Base-by-base conservation (phyloP, 1,139 yeast genomes). In the Debaryomyces subglobosus region DNA sequence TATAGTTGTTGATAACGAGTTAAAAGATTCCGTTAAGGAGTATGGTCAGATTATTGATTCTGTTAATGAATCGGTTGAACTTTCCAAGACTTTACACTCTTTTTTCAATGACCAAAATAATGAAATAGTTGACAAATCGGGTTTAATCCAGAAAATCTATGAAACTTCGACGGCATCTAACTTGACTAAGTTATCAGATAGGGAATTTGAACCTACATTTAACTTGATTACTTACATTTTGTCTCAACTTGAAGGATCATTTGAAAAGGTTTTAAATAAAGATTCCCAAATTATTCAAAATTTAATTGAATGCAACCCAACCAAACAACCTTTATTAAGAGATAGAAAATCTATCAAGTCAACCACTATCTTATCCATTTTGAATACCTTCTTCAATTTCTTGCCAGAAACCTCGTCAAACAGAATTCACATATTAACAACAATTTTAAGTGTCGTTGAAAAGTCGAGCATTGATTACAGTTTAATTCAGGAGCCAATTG, bases 281-380 rank as follows among this genome's bases (percentile, higher is more conserved):
- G 54, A 64, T 38, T 64, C 74, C 15, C 57, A 62, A 38, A 59
- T 77, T 49, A 57, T 72, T 43, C 55, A 63, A 39, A 64, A 63
- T 46, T 67, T 77, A 53, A 56, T 67, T 21, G 68, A 64, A 46
- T 58, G 68, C 41, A 70, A 67, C 46, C 80, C 80, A 45, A 39
- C 25, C 13, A 67, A 69, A 53, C 72, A 69, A 54, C 74, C 76
- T 40, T 65, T 77, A 32, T 68, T 76, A 58, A 72, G 79, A 65
- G 81, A 77, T 62, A 72, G 80, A 64, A 73, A 68, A 59, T 67
- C 78, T 40, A 72, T 77, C 53, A 75, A 72, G 55, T 62, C 78
- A 27, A 67, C 78, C 48, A 71, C 77, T 44, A 63, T 77, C 33
- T 66, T 77, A 59, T 74, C 79, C 21, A 67, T 69, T 51, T 67